phyloP scores from a whole-genome alignment of 768 basidiomycete species.

The Tulasnella sp. region DNA sequence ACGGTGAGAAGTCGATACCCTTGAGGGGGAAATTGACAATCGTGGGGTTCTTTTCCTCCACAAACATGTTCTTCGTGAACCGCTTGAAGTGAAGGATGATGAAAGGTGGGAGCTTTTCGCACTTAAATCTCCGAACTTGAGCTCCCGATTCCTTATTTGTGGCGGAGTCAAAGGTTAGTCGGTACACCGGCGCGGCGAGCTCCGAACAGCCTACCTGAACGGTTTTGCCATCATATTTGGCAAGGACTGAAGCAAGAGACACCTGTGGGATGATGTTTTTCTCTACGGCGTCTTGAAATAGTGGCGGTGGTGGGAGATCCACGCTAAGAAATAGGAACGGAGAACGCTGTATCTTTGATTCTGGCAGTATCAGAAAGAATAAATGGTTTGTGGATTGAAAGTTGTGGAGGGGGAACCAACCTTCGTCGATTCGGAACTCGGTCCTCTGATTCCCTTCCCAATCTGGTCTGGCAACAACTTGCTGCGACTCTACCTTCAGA shows the following conservation, averaged over 20 bases:
- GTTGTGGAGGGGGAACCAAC: conserved; percentile 39
- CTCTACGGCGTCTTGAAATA: conserved; percentile 92
- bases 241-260: conserved; percentile 74
- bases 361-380: conserved; percentile 38
- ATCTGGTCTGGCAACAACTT: conserved; percentile 76
- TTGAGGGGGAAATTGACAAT: conserved; percentile 94
- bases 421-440: conserved; percentile 88
- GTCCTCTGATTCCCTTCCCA: conserved; percentile 69
- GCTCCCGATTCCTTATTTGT: conserved; percentile 63
- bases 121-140: conserved; percentile 80
- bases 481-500: conserved; percentile 84
- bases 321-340: conserved; percentile 95
- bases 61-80: conserved; percentile 92
- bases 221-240: conserved; percentile 87
- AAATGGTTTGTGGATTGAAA: conserved; percentile 1
- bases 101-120: conserved; percentile 80
- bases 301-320: conserved; percentile 92
- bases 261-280: conserved; percentile 99
- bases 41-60: conserved; percentile 98
- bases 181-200: too few species aligned
- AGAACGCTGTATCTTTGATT: conserved; percentile 65
- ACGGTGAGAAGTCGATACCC: conserved; percentile 85
- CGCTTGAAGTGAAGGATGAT: conserved; percentile 93
- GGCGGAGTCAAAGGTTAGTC: too few species aligned
- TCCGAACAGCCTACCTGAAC: conserved; percentile 61